These are phyloP conservation scores for Vitis hybrid DNA, from an alignment of 177 flowering plant species.

Conservation along the genomic window DNA sequence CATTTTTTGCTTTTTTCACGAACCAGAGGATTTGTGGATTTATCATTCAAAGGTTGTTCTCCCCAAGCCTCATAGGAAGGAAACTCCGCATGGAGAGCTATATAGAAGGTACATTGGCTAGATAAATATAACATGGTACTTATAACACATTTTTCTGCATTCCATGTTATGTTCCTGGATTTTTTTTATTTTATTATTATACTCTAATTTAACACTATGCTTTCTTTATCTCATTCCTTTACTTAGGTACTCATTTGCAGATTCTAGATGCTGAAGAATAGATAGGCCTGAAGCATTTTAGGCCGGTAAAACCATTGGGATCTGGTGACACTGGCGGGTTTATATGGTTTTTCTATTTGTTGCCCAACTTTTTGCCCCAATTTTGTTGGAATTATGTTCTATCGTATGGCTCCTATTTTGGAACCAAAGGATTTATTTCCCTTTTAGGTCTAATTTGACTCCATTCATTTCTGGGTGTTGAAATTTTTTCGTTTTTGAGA, in stretches of 20 bases:
- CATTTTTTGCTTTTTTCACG: slow-evolving; percentile 37
- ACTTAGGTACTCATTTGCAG: slow-evolving; percentile 35
- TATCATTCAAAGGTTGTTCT: slow-evolving; percentile 79
- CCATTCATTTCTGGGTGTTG: too few relatives aligned
- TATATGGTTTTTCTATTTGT: slow-evolving; percentile 1
- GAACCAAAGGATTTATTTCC: neutral
- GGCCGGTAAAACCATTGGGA: slow-evolving; percentile 87
- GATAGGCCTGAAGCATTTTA: slow-evolving; percentile 81
- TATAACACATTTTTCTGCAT: neutral
- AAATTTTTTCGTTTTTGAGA: too few relatives aligned
- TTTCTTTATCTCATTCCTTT: neutral
- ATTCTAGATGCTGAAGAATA: slow-evolving; percentile 70
- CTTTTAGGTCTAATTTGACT: neutral
- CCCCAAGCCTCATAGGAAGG: slow-evolving; percentile 92
- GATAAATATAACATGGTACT: neutral
- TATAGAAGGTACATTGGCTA: slow-evolving; percentile 63
- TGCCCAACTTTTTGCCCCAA: neutral
- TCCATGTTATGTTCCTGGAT: neutral
- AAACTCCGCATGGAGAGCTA: slow-evolving; percentile 77
- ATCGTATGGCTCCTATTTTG: neutral
- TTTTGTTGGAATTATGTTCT: neutral
- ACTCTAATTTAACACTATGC: neutral
- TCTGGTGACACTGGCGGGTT: slow-evolving; percentile 99
- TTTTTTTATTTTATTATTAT: neutral
- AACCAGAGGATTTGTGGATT: slow-evolving; percentile 91